Conservation (phyloP, 768 basidiomycete genomes). For the Mycena indigotica region DNA sequence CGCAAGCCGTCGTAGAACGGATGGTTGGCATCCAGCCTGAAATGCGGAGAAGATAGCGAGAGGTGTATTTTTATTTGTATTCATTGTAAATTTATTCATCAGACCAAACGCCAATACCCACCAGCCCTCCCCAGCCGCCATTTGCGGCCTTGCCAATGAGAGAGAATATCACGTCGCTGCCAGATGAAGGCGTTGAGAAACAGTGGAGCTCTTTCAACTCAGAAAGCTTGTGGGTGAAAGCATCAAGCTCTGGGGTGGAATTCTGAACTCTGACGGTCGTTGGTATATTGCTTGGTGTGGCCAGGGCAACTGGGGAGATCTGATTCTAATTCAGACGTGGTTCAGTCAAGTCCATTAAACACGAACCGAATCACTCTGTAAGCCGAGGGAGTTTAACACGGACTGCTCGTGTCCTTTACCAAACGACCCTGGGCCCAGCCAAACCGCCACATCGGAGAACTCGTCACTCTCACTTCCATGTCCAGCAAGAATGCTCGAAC, state of each 20-base stretch:
- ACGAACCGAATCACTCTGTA: slow-evolving; percentile 25
- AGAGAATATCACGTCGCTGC: slow-evolving; percentile 37
- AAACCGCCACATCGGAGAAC: slow-evolving; percentile 53
- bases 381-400: slow-evolving; percentile 31
- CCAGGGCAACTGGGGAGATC: slow-evolving; percentile 13
- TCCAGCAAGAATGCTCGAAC: slow-evolving; percentile 58
- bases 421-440: slow-evolving; percentile 49
- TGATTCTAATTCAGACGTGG: slow-evolving; percentile 12
- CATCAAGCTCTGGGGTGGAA: slow-evolving; percentile 9
- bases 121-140: slow-evolving; percentile 39
- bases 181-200: slow-evolving; percentile 28
- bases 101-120: slow-evolving; percentile 40
- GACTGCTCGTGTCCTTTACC: slow-evolving; percentile 41
- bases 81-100: slow-evolving; percentile 20
- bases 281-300: slow-evolving; percentile 17
- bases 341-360: slow-evolving; percentile 6
- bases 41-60: slow-evolving; percentile 29
- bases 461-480: slow-evolving; percentile 60
- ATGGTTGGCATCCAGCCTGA: slow-evolving; percentile 54
- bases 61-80: slow-evolving; percentile 17
- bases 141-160: slow-evolving; percentile 36
- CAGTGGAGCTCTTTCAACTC: slow-evolving; percentile 27
- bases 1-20: slow-evolving; percentile 63
- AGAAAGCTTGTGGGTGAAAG: slow-evolving; percentile 7
- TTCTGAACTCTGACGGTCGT: slow-evolving; percentile 13